Evolutionary conservation across 345 rosid genomes (phyloP), one percentile per base, ranked within the genome.

Genomic region (Litchi chinensis): DNA sequence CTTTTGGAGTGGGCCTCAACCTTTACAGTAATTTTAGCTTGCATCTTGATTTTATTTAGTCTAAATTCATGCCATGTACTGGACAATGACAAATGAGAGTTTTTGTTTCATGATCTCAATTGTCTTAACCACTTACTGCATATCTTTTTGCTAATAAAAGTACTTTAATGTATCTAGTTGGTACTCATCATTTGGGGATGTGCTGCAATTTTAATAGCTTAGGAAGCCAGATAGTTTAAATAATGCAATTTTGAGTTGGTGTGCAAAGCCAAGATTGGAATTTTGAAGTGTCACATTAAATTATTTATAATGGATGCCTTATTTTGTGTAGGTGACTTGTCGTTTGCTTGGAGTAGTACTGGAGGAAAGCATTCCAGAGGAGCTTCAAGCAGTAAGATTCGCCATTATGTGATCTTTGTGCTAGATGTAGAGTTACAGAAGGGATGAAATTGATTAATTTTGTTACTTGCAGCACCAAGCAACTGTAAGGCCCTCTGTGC

Each of bases 331-430:
- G 99, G 94, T 96, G 50, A 94, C 99, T 15, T 96, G 99, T 67
- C 94, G 98, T 76, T 88, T 94, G 77, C 86, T 94, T 71, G 98
- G 98, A 81, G 93, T 95, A 65, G 79, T 95, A 82, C 94, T 92
- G 71, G 98, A 95, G 82, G 98, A 95, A 89, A 89, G 83, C 81
- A 90, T 82, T 83, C 94, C 98, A 59, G 98, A 95, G 86, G 92
- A 95, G 83, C 91, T 95, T 70, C 95, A 92, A 92, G 94, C 87
- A 74, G 21, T 79, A 66, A 78, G 56, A 60, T 80, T 41, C n/a
- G 62, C 28, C 57, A 82, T 73, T 21, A 15, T 26, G 44, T 64
- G 28, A 71, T 67, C n/a, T 52, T 78, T 48, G 10, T 52, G 65
- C 18, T 79, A 85, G 57, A 5, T 74, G 78, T 46, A 39, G 54